Conservation (phyloP, 352 stramenopile species). For the Globisporangium solare region DNA sequence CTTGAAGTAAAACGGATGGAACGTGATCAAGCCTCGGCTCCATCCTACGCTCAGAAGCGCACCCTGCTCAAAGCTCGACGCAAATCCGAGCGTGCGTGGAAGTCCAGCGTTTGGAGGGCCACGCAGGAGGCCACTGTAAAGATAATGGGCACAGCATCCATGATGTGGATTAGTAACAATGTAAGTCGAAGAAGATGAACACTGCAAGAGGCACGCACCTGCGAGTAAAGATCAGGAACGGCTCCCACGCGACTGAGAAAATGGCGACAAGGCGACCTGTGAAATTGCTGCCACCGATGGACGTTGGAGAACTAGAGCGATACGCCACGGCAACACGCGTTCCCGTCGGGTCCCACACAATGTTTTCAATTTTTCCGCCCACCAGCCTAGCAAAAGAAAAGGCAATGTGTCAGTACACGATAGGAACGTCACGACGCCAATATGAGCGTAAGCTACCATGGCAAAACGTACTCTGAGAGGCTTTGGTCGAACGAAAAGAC, state of each 20-base stretch:
- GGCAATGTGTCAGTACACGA: not conserved
- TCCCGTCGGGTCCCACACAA: constrained; percentile 70
- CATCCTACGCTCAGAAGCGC: constrained; percentile 67
- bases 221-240: constrained; percentile 73
- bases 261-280: constrained; percentile 58
- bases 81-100: constrained; percentile 54
- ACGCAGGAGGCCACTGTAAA: constrained; percentile 39
- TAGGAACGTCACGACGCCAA: not conserved
- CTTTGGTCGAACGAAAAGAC: constrained; percentile 59
- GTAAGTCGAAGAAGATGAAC: too few species aligned
- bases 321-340: constrained; percentile 67
- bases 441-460: too few species aligned
- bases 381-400: constrained; percentile 34
- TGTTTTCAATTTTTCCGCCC: constrained; percentile 47
- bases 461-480: constrained; percentile 36
- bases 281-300: constrained; percentile 18
- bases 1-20: constrained; percentile 78
- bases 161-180: too few species aligned
- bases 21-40: constrained; percentile 75
- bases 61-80: constrained; percentile 62
- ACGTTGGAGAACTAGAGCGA: constrained; percentile 14
- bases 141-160: not conserved
- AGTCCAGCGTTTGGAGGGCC: constrained; percentile 55
- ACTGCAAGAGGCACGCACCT: constrained; percentile 23
- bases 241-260: constrained; percentile 62